Percentiles rank a stretch among this genome's conserved stretches.
Evolutionary conservation across 371 early-diverging fungal species (phyloP).

Genomic region (Mucor racemosus): DNA sequence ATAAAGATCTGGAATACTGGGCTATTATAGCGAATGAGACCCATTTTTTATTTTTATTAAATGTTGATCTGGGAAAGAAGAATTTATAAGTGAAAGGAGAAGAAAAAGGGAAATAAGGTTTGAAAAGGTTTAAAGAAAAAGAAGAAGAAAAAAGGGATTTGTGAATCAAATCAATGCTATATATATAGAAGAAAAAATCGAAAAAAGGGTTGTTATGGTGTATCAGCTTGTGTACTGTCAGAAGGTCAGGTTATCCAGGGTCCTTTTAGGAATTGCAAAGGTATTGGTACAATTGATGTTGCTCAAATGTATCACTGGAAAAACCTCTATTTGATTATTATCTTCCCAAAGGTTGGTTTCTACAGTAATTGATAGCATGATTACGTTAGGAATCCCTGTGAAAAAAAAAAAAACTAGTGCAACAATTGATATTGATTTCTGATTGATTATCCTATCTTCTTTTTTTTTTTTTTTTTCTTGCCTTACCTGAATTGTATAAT

Average conservation of each 20-base stretch:
- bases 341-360: constrained; percentile 15
- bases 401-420: constrained; percentile 16
- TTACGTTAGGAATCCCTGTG: constrained; percentile 27
- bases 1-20: constrained; percentile 68
- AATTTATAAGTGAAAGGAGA: background rate
- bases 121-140: constrained; percentile 6
- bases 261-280: constrained; percentile 19
- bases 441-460: constrained; percentile 15
- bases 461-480: constrained; percentile 1
- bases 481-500: background rate
- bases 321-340: background rate
- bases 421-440: background rate
- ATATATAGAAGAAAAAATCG: background rate
- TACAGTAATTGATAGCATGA: constrained; percentile 13
- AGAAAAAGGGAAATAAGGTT: background rate
- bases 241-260: constrained; percentile 29
- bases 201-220: constrained; percentile 13
- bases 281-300: constrained; percentile 24
- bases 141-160: constrained; percentile 14
- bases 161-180: background rate
- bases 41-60: background rate
- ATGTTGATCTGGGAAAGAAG: background rate
- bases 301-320: constrained; percentile 22
- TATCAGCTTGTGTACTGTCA: background rate
- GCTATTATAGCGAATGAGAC: constrained; percentile 35